Conservation (phyloP, 257 asterid species). For the Henckelia pumila region DNA sequence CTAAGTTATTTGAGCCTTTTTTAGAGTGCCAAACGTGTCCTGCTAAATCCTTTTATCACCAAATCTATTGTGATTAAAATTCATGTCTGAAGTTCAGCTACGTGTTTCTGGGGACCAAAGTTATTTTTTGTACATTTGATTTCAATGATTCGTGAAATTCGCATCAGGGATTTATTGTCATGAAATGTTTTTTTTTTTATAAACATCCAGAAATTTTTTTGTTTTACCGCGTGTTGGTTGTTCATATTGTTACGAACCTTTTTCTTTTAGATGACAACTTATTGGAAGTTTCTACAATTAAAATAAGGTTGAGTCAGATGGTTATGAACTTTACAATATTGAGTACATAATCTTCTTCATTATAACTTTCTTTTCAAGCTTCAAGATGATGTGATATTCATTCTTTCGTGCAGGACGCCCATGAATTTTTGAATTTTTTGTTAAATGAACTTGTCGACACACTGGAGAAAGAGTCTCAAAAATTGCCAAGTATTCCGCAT, state of each 20-base stretch:
- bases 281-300: background rate
- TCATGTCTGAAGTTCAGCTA: background rate
- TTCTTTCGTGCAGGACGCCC: conserved; percentile 68
- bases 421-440: conserved; percentile 82
- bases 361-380: conserved; percentile 12
- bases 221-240: conserved; percentile 10
- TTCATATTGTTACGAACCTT: background rate
- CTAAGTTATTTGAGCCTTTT: background rate
- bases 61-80: background rate
- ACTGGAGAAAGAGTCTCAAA: conserved; percentile 77
- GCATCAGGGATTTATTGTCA: background rate
- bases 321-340: background rate
- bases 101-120: background rate
- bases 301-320: conserved; percentile 15
- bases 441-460: conserved; percentile 81
- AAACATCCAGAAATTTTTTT: conserved; percentile 1
- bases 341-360: background rate
- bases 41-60: conserved; percentile 1
- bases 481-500: conserved; percentile 36
- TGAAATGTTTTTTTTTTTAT: conserved; percentile 9
- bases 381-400: conserved; percentile 8
- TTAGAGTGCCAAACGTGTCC: conserved; percentile 4
- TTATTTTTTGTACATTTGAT: background rate
- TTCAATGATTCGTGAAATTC: conserved; percentile 15
- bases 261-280: conserved; percentile 1